Conservation (phyloP, 1,139 yeast genomes). For the Blastobotrys indianensis region DNA sequence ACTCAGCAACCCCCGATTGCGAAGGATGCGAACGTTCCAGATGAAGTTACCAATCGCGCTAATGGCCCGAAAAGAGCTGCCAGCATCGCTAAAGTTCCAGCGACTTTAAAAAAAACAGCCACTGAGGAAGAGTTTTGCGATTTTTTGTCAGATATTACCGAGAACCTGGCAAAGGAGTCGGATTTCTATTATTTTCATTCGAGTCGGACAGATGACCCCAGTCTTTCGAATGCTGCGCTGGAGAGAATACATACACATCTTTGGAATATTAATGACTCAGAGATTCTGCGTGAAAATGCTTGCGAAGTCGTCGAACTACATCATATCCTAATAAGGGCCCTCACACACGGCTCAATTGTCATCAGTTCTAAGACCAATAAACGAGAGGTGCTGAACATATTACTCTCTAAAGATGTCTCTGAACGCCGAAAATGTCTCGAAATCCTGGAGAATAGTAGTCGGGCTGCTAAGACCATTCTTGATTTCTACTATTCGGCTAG, state of each 20-base stretch:
- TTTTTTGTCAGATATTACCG: too few relatives aligned
- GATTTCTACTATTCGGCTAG: slow-evolving; percentile 6
- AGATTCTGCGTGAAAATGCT: slow-evolving; percentile 6
- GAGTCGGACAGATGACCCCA: background rate
- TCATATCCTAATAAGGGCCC: slow-evolving; percentile 4
- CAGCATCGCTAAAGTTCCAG: too few relatives aligned
- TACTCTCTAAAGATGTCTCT: too few relatives aligned
- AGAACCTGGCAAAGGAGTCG: too few relatives aligned
- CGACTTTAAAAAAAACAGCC: too few relatives aligned
- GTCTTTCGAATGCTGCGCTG: slow-evolving; percentile 8
- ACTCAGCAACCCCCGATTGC: too few relatives aligned
- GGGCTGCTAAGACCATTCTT: slow-evolving; percentile 5
- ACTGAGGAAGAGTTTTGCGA: too few relatives aligned
- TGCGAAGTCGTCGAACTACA: slow-evolving; percentile 7
- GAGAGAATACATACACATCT: slow-evolving; percentile 7
- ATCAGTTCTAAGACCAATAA: background rate
- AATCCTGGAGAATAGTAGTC: slow-evolving; percentile 4
- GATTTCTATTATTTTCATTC: background rate
- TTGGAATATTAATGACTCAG: slow-evolving; percentile 6
- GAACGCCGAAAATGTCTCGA: background rate
- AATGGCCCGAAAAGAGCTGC: too few relatives aligned
- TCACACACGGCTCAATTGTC: background rate
- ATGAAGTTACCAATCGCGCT: too few relatives aligned
- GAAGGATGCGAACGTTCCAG: too few relatives aligned
- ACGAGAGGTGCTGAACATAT: too few relatives aligned